Evolutionary conservation across 371 early-diverging fungal species (phyloP).

Genomic region (Furculomyces boomerangus): DNA sequence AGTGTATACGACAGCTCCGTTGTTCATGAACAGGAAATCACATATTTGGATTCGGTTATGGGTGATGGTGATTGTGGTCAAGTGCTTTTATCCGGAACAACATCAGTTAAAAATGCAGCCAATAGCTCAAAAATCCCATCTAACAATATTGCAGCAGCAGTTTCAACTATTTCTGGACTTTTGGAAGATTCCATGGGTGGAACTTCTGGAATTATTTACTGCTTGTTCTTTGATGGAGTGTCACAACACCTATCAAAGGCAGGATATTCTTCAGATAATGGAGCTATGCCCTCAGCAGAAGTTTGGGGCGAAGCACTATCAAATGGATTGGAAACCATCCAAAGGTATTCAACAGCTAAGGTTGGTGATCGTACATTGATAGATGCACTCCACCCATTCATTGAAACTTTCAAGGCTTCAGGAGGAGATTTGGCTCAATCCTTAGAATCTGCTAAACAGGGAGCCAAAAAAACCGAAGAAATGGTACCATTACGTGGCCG

Average conservation of each 20-base stretch:
- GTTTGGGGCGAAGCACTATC: constrained; percentile 27
- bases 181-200: constrained; percentile 61
- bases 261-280: constrained; percentile 2
- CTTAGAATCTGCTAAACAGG: constrained; percentile 31
- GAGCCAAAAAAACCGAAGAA: constrained; percentile 34
- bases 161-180: constrained; percentile 33
- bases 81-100: constrained; percentile 44
- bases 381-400: constrained; percentile 54
- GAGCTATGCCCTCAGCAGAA: constrained; percentile 4
- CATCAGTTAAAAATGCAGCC: constrained; percentile 27
- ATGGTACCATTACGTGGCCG: constrained; percentile 47
- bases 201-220: constrained; percentile 55
- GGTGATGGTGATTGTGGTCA: constrained; percentile 77
- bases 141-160: constrained; percentile 24
- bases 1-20: constrained; percentile 34
- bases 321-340: constrained; percentile 36
- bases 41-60: constrained; percentile 42
- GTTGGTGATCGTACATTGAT: constrained; percentile 64
- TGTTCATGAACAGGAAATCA: constrained; percentile 46
- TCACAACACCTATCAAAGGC: constrained; percentile 29
- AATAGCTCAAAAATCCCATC: constrained; percentile 18
- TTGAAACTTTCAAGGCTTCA: constrained; percentile 18
- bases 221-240: constrained; percentile 52
- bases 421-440: constrained; percentile 24
- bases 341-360: constrained; percentile 48